Conservation (phyloP, 345 rosid species). For the Aquilaria malaccensis region DNA sequence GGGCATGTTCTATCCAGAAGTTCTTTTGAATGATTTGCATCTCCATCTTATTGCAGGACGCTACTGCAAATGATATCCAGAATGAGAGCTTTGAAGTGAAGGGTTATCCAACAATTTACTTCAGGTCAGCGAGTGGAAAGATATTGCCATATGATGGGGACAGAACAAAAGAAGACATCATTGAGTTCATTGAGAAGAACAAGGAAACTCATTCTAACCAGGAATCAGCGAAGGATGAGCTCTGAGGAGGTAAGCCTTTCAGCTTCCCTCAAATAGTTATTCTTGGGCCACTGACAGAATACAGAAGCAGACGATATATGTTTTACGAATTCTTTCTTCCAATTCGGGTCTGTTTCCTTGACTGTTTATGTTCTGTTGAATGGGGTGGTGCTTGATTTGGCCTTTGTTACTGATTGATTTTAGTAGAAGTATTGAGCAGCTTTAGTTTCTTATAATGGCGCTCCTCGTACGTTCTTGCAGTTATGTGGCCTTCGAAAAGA, state of each 20-base stretch:
- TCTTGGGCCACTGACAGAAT: no score
- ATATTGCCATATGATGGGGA: constrained; percentile 53
- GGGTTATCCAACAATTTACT: constrained; percentile 85
- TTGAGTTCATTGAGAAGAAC: constrained; percentile 79
- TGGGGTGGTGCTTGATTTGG: no score
- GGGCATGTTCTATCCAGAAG: not conserved
- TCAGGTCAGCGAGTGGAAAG: constrained; percentile 66
- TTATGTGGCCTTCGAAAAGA: not conserved
- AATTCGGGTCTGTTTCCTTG: no score
- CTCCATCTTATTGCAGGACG: constrained; percentile 44
- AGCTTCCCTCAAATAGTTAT: not conserved
- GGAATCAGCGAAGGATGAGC: constrained; percentile 58
- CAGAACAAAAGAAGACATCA: constrained; percentile 77
- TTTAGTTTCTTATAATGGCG: no score
- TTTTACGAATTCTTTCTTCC: no score
- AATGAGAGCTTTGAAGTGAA: constrained; percentile 58
- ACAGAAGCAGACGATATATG: no score
- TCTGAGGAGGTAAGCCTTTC: constrained; percentile 28
- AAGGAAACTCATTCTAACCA: constrained; percentile 33
- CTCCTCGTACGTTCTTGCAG: not conserved
- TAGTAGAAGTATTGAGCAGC: not conserved
- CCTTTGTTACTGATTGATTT: not conserved
- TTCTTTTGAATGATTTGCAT: not conserved
- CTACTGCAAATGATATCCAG: constrained; percentile 77
- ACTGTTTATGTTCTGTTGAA: not conserved